Percentiles rank a stretch among this genome's conserved stretches.
Evolutionary conservation across 2,329 filamentous ascomycete species (phyloP).

Genomic region (Fusarium sp.): DNA sequence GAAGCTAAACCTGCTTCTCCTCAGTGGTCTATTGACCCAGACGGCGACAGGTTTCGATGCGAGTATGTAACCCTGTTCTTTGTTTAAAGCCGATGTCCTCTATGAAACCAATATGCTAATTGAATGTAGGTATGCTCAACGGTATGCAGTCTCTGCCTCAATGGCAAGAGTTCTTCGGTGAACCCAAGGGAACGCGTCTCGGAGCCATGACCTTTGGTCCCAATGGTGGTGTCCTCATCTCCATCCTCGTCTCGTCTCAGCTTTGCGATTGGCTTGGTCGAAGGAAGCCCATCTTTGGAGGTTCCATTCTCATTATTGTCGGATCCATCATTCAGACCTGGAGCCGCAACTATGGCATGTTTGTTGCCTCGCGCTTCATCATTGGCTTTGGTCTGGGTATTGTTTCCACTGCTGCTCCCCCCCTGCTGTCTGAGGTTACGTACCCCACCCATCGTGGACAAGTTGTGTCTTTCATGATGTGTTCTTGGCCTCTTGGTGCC

Average conservation of each 20-base stretch:
- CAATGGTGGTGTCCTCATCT: constrained; percentile 41
- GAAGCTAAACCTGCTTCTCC: constrained; percentile 49
- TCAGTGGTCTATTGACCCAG: constrained; percentile 49
- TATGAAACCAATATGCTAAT: neutral
- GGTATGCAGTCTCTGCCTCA: constrained; percentile 49
- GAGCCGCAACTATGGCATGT: constrained; percentile 50
- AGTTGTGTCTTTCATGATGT: constrained; percentile 47
- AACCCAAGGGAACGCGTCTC: constrained; percentile 46
- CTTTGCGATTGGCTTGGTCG: constrained; percentile 47
- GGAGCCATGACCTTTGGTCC: constrained; percentile 47
- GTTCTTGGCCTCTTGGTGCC: constrained; percentile 33
- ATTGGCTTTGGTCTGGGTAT: constrained; percentile 58
- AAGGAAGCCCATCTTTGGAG: constrained; percentile 43
- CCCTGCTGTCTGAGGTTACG: constrained; percentile 52
- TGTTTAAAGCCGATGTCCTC: neutral
- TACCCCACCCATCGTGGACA: constrained; percentile 52
- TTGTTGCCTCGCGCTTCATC: constrained; percentile 51
- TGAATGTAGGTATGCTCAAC: constrained; percentile 48
- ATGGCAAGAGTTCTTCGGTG: constrained; percentile 47
- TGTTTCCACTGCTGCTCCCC: constrained; percentile 47
- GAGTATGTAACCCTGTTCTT: neutral
- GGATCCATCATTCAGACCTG: constrained; percentile 46
- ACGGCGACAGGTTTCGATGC: constrained; percentile 47
- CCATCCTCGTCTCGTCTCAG: constrained; percentile 42
- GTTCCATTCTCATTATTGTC: constrained; percentile 46